Evolutionary conservation across 768 basidiomycete species (phyloP), one percentile per base, ranked within the genome.

Genomic region (Leccinum arenicola): DNA sequence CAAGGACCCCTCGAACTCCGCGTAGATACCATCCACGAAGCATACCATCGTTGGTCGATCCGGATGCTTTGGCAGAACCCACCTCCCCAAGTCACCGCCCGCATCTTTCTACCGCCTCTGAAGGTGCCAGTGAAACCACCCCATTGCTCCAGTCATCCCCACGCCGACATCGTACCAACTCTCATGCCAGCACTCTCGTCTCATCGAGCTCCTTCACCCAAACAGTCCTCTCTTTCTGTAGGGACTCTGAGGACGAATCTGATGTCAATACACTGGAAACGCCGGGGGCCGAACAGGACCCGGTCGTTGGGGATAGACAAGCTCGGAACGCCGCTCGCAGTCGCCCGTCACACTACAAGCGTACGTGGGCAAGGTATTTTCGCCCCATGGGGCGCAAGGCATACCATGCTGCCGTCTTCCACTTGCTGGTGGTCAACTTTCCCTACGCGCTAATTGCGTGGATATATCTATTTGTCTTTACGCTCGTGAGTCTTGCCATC

Each of bases 391-490:
- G 63, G 17, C 75, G 74, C 60, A 74, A 65, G 59, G 78, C 79
- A n/a, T 92, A 92, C 66, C 89, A 86, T 64, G 71, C 77, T 25
- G 75, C 89, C 0, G 71, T 89, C 27, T 80, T 90, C 56, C 91
- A 93, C 69, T 77, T 93, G 21, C 68, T 85, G 45, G 75, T 88
- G 25, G 50, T 93, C 65, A 93, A 93, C 72, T 90, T 93, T 66
- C 90, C 90, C 0, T 92, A 82, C 65, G 88, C 88, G 15, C 73
- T 93, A 59, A 68, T 77, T n/a, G 87, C 88, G n/a, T 92, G 87
- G 86, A 68, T 91, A 10, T 92, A 84, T 68, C 76, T 89, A 15
- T 91, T 93, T 64, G 84, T 90, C 11, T 88, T 92, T 66, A 93
- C 91, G 0, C 74, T 93, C 72, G 91, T 91, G 65, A 64, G 86